phyloP scores from a whole-genome alignment of 306 rosid genomes.

The Myrica gale region DNA sequence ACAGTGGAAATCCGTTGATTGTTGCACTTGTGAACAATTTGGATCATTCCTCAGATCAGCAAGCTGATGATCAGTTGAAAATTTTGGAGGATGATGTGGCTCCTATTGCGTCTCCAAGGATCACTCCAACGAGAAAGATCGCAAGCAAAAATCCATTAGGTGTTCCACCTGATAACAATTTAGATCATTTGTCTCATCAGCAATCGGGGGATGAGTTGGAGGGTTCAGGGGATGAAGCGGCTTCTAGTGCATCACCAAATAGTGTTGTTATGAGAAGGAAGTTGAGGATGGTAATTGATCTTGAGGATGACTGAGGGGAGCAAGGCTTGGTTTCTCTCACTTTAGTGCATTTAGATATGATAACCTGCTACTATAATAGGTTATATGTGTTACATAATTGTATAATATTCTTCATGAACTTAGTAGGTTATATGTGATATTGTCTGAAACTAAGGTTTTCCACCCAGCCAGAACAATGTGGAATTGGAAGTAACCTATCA shows the following conservation, averaged over 20 bases:
- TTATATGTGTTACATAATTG: not conserved
- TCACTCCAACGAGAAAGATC: constrained; percentile 49
- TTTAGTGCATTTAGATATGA: not conserved
- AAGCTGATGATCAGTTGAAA: constrained; percentile 43
- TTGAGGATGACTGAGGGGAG: constrained; percentile 66
- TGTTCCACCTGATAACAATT: constrained; percentile 4
- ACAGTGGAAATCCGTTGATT: constrained; percentile 26
- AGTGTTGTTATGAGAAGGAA: constrained; percentile 57
- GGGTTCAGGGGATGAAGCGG: constrained; percentile 69
- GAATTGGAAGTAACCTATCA: constrained; percentile 17
- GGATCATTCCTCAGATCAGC: constrained; percentile 26
- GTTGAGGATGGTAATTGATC: constrained; percentile 79
- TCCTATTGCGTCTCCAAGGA: constrained; percentile 30
- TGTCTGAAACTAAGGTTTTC: not conserved
- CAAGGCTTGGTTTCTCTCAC: constrained; percentile 10
- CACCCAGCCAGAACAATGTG: not conserved
- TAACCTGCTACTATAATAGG: constrained; percentile 12
- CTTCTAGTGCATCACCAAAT: constrained; percentile 28
- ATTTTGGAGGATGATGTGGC: constrained; percentile 67
- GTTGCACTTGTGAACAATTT: constrained; percentile 25
- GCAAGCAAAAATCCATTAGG: not conserved
- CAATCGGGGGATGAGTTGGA: constrained; percentile 47
- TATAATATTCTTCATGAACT: not conserved
- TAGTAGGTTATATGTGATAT: not conserved
- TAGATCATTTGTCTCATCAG: constrained; percentile 19